Base-by-base conservation (phyloP, 2,329 filamentous ascomycete genomes). In the Fusarium marasasianum region DNA sequence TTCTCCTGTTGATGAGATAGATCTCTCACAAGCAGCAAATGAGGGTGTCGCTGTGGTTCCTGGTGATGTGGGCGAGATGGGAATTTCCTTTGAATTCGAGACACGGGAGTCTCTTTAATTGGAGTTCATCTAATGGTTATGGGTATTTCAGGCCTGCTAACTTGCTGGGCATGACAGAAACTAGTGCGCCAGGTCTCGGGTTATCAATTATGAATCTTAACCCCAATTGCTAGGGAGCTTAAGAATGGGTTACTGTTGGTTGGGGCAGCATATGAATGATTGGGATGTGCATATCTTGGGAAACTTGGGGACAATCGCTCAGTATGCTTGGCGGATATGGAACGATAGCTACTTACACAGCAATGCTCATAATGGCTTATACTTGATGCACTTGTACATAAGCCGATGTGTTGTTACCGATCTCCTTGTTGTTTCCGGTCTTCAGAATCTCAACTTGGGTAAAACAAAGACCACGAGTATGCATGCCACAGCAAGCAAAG, bases 401-500 rank as follows among this genome's bases (percentile, higher is more conserved):
- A 45, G 41, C 33, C 9, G n/a, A 26, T 24, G 35, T 35, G 13
- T 47, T 7, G 14, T 44, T 29, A 10, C 38, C 26, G 43, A 22
- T 54, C 53, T 43, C 26, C 26, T 38, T 33, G 22, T 24, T 40
- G 18, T 40, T 37, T 15, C 43, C 3, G 20, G 33, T 47, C n/a
- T 26, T 54, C 50, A 57, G 79, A 98, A 96, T 78, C 96, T 88
- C 80, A 98, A 83, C 86, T 98, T 98, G 1, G 96, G 96, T 80
- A 94, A 85, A 57, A 96, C 88, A 85, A 96, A 96, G 18, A 98
- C 95, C 73, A 98, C 82, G 80, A 97, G 77, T 41, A 98, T 85
- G 24, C 94, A 89, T 33, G 90, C 83, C n/a, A 97, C 77, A 91
- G 94, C 96, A 71, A 98, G 82, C 37, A 90, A 94, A 77, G 92